Conservation (phyloP, 164 flowering plant species). For the Macadamia tetraphylla region DNA sequence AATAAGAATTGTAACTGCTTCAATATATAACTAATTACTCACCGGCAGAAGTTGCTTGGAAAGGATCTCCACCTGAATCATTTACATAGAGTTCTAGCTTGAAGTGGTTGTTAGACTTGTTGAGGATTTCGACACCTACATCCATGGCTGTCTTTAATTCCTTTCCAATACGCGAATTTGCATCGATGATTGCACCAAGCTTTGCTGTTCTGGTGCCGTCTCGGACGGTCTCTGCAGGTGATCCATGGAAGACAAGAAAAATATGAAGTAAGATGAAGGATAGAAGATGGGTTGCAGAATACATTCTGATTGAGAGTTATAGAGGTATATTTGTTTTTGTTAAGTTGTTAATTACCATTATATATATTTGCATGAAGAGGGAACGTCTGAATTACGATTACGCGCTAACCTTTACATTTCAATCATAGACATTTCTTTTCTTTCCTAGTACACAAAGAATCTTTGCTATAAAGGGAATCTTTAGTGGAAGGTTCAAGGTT, state of each 20-base stretch:
- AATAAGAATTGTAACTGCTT: too few relatives aligned
- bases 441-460: too few relatives aligned
- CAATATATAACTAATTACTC: neutral
- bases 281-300: neutral
- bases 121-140: slow-evolving; percentile 15
- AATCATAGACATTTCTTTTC: too few relatives aligned
- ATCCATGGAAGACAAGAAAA: neutral
- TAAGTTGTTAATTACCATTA: too few relatives aligned
- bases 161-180: slow-evolving; percentile 19
- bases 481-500: too few relatives aligned
- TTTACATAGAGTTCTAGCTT: slow-evolving; percentile 19
- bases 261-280: neutral
- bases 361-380: too few relatives aligned
- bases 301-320: too few relatives aligned
- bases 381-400: too few relatives aligned
- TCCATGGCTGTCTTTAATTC: slow-evolving; percentile 26
- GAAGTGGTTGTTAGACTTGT: slow-evolving; percentile 2
- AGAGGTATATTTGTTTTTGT: too few relatives aligned
- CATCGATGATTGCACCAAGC: slow-evolving; percentile 15
- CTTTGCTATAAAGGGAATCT: too few relatives aligned
- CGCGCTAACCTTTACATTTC: too few relatives aligned
- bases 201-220: neutral
- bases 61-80: slow-evolving; percentile 17
- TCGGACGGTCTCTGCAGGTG: neutral
- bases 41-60: slow-evolving; percentile 26